Conservation (phyloP, 768 basidiomycete genomes). For the Trametes elegans region DNA sequence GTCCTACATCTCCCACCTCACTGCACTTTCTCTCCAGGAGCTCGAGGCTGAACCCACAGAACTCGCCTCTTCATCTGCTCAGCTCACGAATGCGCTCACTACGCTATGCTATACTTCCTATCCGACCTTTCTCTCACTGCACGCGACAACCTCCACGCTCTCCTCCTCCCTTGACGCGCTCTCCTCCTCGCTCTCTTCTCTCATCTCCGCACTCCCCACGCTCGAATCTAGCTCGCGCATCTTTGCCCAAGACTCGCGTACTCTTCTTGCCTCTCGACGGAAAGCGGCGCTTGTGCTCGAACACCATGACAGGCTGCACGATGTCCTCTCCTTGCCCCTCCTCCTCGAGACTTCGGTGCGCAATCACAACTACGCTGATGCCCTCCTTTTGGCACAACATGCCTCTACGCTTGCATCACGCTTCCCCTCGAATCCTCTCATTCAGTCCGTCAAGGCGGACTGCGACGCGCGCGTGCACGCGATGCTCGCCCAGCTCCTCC, state of each 20-base stretch:
- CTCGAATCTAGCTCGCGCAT: constrained; percentile 70
- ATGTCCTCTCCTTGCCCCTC: constrained; percentile 86
- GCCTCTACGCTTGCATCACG: constrained; percentile 45
- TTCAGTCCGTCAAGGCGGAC: constrained; percentile 66
- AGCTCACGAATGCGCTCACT: constrained; percentile 85
- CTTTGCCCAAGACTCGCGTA: constrained; percentile 73
- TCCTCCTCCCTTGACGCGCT: constrained; percentile 71
- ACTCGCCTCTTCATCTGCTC: constrained; percentile 81
- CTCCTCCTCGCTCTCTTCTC: constrained; percentile 65
- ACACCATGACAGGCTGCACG: constrained; percentile 89
- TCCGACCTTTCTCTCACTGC: constrained; percentile 87
- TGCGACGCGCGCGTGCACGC: constrained; percentile 55
- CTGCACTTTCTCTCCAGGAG: constrained; percentile 60
- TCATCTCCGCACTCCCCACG: constrained; percentile 72
- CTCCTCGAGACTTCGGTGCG: constrained; percentile 92
- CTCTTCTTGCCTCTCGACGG: constrained; percentile 69
- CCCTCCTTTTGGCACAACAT: constrained; percentile 80
- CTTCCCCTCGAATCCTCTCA: constrained; percentile 45
- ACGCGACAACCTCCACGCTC: constrained; percentile 74
- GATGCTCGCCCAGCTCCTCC: constrained; percentile 78
- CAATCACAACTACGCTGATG: constrained; percentile 90
- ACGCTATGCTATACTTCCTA: constrained; percentile 90
- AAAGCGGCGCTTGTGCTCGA: constrained; percentile 86
- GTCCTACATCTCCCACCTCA: constrained; percentile 63
- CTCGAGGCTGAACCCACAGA: constrained; percentile 72